Evolutionary conservation across 176 grass and related monocot genomes (phyloP), one percentile per base, ranked within the genome.

Genomic region (Leersia perrieri): DNA sequence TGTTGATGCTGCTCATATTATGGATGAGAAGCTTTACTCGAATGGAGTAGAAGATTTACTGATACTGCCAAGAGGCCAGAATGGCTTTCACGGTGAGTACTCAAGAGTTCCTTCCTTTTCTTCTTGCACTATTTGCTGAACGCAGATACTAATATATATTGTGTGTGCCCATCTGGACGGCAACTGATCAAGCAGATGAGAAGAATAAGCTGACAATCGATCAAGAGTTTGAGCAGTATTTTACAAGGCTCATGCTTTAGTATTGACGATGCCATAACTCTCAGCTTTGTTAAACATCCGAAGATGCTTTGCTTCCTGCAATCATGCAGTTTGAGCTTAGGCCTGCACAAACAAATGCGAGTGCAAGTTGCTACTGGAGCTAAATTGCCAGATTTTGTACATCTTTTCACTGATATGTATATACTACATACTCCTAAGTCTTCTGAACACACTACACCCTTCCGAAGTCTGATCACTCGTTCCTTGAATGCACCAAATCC

Each of bases 141-240:
- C 72, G 35, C 58, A 18, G 25, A 7, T 57, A 64, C 53, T 89
- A 83, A 85, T 39, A 33, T 39, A 33, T 26, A 10, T 5, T 83
- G 70, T 20, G 29, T 33, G 31, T 3, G 33, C 7, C 18, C 14
- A 18, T 84, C 70, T 82, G 42, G 40, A 18, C 31, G 75, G 51
- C 70, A 73, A 81, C 75, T 44, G 82, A 79, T 76, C 71, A 60
- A 70, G 49, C 30, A 83, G 53, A 25, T 9, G 53, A 58, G 53
- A 58, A 88, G 28, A 83, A 73, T 58, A 84, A 83, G 35, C 68
- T 84, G 39, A 89, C 94, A 5, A 89, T 97, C 34, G 94, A 97
- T 91, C 91, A 88, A 80, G 91, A 91, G 87, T 97, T 89, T 23
- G 91, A 93, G 75, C 91, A 93, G 68, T 97, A 93, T 66, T 97